Conservation (phyloP, 495 filamentous ascomycete species). For the Penicillium egyptiacum region DNA sequence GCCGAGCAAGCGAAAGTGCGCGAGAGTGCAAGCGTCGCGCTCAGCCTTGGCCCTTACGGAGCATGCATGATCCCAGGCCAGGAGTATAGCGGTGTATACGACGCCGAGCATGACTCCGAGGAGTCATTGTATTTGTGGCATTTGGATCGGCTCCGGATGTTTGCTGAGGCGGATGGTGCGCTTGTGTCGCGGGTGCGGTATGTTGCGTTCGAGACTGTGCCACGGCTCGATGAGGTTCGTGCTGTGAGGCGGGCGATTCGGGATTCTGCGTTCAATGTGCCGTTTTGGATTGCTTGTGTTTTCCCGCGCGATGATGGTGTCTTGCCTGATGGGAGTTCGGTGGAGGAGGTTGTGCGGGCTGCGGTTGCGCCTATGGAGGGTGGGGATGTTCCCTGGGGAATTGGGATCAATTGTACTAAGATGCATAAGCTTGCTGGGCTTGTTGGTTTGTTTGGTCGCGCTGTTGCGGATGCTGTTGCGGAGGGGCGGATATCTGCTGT, state of each 20-base stretch:
- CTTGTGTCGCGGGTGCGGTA: slow-evolving; percentile 43
- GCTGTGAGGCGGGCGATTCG: slow-evolving; percentile 54
- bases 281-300: slow-evolving; percentile 63
- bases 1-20: slow-evolving; percentile 31
- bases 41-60: slow-evolving; percentile 64
- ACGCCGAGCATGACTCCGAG: slow-evolving; percentile 41
- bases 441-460: slow-evolving; percentile 44
- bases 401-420: slow-evolving; percentile 69
- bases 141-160: slow-evolving; percentile 49
- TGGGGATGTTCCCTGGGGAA: slow-evolving; percentile 52
- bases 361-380: slow-evolving; percentile 23
- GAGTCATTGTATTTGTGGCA: slow-evolving; percentile 56
- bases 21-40: slow-evolving; percentile 35
- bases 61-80: slow-evolving; percentile 61
- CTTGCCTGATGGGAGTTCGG: slow-evolving; percentile 40
- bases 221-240: slow-evolving; percentile 55
- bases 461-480: slow-evolving; percentile 17
- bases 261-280: slow-evolving; percentile 26
- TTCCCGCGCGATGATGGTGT: slow-evolving; percentile 55
- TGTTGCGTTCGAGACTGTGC: slow-evolving; percentile 66
- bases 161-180: slow-evolving; percentile 35
- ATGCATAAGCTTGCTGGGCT: slow-evolving; percentile 51
- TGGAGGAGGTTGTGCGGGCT: slow-evolving; percentile 31
- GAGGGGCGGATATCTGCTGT: slow-evolving; percentile 26
- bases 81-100: slow-evolving; percentile 64